Base-by-base conservation (phyloP, 2,329 filamentous ascomycete species). In the Sphaerulina vaccinii region DNA sequence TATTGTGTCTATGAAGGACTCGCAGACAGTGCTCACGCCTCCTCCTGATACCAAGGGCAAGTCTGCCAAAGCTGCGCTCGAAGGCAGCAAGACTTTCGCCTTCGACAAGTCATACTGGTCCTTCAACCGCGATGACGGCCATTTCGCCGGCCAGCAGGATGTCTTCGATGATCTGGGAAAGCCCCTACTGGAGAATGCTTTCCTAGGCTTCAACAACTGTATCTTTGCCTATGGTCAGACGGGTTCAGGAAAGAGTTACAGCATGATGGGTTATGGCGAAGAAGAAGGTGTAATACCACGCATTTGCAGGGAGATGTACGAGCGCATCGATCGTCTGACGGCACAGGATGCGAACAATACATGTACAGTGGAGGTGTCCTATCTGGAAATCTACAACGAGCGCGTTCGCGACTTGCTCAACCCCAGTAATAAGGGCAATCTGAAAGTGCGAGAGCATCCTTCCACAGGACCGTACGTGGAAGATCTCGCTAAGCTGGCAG, bases 151-250 rank as follows among this genome's bases (percentile, higher is more conserved):
- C 15, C 93, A 99, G 70, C 87, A 92, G 54, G 82, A 93, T 66
- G 78, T 99, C 15, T 95, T 96, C 70, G 79, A 84, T 48, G 93
- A 97, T 68, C 75, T 99, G 57, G 93, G 93, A 57, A 83, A 84
- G 62, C 93, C 93, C 47, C 79, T 99, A 52, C 80, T 99, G 61
- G 92, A 99, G 75, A 99, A 99, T 81, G 93, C 93, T 15, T 99
- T 99, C 69, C 84, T 92, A 66, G 93, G 93, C 38, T 99, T 97
- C 77, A 97, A 99, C 78, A 99, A 97, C 72, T 99, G 93, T 79
- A 99, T 99, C 67, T 99, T 99, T 70, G 93, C 93, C 11, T 99
- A 99, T 69, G 93, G 93, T 15, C 93, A 99, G 76, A 99, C 93
- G 1, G 93, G 93, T 62, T 97, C 93, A 1, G 93, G 93, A 73